Evolutionary conservation across 140 eudicot genomes (phyloP).

Genomic region (Cichorium intybus): DNA sequence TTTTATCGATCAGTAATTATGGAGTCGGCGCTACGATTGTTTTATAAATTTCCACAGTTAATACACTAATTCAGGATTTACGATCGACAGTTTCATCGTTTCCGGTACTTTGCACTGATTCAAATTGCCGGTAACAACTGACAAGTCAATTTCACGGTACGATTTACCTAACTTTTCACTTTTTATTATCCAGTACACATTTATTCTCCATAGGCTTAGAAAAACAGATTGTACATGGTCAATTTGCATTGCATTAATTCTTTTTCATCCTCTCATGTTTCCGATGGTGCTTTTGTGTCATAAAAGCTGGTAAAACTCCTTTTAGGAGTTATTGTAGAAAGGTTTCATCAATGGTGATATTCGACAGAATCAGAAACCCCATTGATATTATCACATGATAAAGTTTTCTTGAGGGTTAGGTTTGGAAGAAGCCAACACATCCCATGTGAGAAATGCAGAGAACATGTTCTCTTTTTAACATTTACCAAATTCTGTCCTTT

Average conservation of each 20-base stretch:
- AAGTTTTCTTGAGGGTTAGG: conserved; percentile 21
- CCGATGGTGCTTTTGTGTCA: not conserved
- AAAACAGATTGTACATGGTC: too few species aligned
- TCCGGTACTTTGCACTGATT: not conserved
- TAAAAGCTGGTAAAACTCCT: not conserved
- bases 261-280: too few species aligned
- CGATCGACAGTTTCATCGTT: too few species aligned
- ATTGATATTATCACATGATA: conserved; percentile 15
- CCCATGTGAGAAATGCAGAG: conserved; percentile 31
- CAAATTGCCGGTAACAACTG: not conserved
- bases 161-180: not conserved
- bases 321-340: not conserved
- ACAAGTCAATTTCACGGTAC: not conserved
- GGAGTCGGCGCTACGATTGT: too few species aligned
- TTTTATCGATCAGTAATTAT: not conserved
- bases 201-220: too few species aligned
- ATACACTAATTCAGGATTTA: too few species aligned
- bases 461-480: conserved; percentile 25
- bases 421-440: conserved; percentile 28
- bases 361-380: conserved; percentile 1
- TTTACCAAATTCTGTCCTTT: not conserved
- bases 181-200: too few species aligned
- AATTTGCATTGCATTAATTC: too few species aligned
- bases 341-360: not conserved
- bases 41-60: too few species aligned